Percentiles rank a stretch among this genome's conserved stretches.
These are phyloP conservation scores for Bothriochloa decipiens DNA, from an alignment of 176 grass and related monocot species.

Conservation along the genomic window DNA sequence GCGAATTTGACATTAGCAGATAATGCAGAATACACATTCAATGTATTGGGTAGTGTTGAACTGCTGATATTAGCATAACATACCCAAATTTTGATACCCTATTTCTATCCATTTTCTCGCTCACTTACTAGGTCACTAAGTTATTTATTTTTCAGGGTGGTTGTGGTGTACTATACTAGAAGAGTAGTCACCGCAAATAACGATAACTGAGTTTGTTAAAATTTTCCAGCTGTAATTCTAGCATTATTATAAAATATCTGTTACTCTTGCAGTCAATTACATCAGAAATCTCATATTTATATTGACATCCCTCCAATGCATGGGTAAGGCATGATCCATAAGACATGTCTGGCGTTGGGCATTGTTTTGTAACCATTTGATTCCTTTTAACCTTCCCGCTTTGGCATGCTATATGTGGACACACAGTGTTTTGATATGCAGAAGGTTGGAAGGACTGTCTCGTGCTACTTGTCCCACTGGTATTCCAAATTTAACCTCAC, in stretches of 20 bases:
- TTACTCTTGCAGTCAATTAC: not conserved
- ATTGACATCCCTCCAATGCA: not conserved
- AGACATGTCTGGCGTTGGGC: not conserved
- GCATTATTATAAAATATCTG: not conserved
- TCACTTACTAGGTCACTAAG: not conserved
- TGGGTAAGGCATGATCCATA: not conserved
- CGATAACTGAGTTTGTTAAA: constrained; percentile 2
- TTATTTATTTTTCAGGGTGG: not conserved
- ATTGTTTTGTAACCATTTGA: not conserved
- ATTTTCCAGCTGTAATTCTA: constrained; percentile 15
- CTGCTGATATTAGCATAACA: not conserved
- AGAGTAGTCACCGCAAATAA: not conserved
- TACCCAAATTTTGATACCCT: not conserved
- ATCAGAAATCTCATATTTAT: not conserved
- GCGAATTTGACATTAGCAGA: constrained; percentile 60
- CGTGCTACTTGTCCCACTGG: not conserved
- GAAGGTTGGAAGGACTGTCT: not conserved
- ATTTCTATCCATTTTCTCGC: not conserved
- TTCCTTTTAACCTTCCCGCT: not conserved
- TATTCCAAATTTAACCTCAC: not conserved
- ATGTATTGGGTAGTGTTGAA: not conserved
- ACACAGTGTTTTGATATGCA: not conserved
- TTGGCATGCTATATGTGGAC: not conserved
- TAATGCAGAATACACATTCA: not conserved
- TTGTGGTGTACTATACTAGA: not conserved